Base-by-base conservation (phyloP, 202 grass and related monocot genomes). In the Panicum virgatum region DNA sequence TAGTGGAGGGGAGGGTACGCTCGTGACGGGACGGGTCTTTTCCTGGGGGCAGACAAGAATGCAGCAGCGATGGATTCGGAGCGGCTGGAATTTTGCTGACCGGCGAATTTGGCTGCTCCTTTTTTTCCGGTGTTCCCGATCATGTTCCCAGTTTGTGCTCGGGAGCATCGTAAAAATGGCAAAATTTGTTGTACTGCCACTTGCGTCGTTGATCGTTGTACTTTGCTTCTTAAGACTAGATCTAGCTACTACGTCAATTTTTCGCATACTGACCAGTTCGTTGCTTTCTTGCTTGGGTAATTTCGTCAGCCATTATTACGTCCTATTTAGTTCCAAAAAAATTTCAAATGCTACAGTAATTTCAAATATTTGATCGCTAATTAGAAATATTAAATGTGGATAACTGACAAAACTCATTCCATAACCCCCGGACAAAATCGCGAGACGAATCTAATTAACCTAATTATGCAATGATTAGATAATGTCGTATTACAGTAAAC, bases 11-110 rank as follows among this genome's bases (percentile, higher is more conserved):
- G 43, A 57, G 54, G 20, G 36, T 39, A 72, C 48, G 56, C 62
- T 89, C 82, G 47, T 81, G 64, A 65, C 60, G 72, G 71, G 75
- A 69, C 59, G 39, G 53, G 43, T 43, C 66, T 70, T 79, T 85
- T 47, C 58, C 23, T 14, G 23, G 45, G 19, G 77, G 77, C 77
- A 81, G 87, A 89, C 87, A 89, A 5, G 53, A 25, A 67, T 76
- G 76, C 63, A 47, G 70, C 48, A 56, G 76, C 51, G 64, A 10
- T 32, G 20, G 23, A 79, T 85, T 81, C 72, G 26, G 1, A 38
- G 50, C 39, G 29, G 22, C 53, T 3, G 39, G 77, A 66, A 81
- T 63, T 76, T 85, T 56, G 76, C 25, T 81, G 62, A 76, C 86
- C 40, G 13, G 15, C 5, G 45, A 81, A 57, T 76, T 67, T 42